Conservation (phyloP, 352 stramenopile genomes). For the Globisporangium radiosum region DNA sequence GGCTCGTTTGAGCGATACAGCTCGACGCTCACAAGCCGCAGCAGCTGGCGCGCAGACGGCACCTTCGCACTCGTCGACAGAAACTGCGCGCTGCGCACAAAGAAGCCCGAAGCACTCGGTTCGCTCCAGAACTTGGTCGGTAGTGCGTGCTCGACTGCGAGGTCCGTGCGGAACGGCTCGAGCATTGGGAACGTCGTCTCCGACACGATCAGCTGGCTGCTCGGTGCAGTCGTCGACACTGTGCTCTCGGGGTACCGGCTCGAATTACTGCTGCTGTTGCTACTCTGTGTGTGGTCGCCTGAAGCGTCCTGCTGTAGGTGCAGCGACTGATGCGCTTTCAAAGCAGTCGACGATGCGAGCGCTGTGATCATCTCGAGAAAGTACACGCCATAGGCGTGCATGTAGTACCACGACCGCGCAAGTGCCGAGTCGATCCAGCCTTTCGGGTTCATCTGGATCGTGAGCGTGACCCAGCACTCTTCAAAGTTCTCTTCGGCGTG, state of each 20-base stretch:
- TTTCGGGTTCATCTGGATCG: conserved; percentile 77
- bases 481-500: conserved; percentile 56
- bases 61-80: conserved; percentile 54
- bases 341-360: conserved; percentile 17
- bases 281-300: background rate
- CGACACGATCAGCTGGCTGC: conserved; percentile 51
- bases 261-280: background rate
- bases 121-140: conserved; percentile 81
- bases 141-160: conserved; percentile 41
- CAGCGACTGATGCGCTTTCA: background rate
- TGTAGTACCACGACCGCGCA: conserved; percentile 63
- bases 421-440: conserved; percentile 62
- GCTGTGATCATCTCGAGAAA: conserved; percentile 79
- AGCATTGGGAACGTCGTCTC: conserved; percentile 55
- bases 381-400: conserved; percentile 64
- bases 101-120: conserved; percentile 51
- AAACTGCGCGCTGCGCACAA: conserved; percentile 64
- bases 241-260: conserved; percentile 3
- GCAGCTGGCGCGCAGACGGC: conserved; percentile 46
- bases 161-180: conserved; percentile 56
- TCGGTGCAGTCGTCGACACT: conserved; percentile 20
- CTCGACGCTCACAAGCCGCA: conserved; percentile 63
- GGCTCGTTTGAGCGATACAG: conserved; percentile 48
- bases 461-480: conserved; percentile 76
- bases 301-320: background rate